Evolutionary conservation across 176 grass and related monocot species (phyloP).

Genomic region (Aechmea fasciata): DNA sequence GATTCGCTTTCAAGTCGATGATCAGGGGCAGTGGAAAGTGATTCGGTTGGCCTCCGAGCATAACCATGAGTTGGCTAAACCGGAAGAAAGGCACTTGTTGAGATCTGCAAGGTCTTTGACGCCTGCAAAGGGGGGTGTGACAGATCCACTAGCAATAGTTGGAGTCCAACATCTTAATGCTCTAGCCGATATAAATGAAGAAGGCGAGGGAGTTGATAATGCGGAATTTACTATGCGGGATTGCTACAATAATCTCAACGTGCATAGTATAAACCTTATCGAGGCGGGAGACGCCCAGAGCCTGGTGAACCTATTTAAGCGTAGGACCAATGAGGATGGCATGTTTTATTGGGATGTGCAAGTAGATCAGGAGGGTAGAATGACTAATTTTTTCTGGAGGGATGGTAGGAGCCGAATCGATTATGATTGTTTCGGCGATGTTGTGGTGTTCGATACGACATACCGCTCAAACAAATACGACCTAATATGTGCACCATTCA

Average conservation of each 20-base stretch:
- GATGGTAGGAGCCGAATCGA: slow-evolving; percentile 69
- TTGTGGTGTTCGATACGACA: slow-evolving; percentile 66
- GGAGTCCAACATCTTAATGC: no score
- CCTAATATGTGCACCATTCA: slow-evolving; percentile 56
- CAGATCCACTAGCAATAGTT: no score
- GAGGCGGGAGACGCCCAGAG: slow-evolving; percentile 62
- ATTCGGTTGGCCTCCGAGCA: slow-evolving; percentile 63
- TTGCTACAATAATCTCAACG: no score
- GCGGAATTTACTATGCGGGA: no score
- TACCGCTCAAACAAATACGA: slow-evolving; percentile 61
- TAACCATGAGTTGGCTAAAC: slow-evolving; percentile 83
- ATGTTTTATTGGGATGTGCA: slow-evolving; percentile 87
- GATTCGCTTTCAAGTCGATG: slow-evolving; percentile 75
- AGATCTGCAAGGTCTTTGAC: slow-evolving; percentile 64
- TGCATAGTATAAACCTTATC: neutral
- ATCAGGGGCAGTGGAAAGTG: slow-evolving; percentile 63
- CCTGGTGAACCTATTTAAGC: slow-evolving; percentile 69
- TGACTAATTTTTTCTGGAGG: slow-evolving; percentile 75
- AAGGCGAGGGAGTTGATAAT: no score
- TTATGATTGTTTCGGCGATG: slow-evolving; percentile 85
- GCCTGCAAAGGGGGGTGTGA: slow-evolving; percentile 39
- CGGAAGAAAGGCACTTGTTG: slow-evolving; percentile 74
- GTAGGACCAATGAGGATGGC: slow-evolving; percentile 64
- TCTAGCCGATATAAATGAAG: no score
- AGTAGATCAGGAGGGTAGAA: slow-evolving; percentile 70